phyloP scores from a whole-genome alignment of 805 yeast species.

The Kuraishia ogatae region DNA sequence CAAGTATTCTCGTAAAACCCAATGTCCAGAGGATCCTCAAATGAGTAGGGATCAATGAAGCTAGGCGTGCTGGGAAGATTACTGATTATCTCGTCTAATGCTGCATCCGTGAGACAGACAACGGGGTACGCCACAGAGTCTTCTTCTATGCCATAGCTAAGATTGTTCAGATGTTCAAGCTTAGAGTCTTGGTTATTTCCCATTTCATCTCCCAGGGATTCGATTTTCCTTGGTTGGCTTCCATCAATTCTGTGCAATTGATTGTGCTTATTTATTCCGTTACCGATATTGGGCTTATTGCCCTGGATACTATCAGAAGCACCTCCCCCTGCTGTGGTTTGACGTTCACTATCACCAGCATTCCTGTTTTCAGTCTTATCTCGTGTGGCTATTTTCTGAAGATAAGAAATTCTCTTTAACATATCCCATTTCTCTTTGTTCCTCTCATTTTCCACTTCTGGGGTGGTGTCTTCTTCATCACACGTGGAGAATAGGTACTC shows the following conservation, averaged over 20 bases:
- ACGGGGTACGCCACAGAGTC: neutral
- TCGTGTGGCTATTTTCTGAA: constrained; percentile 57
- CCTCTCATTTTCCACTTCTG: constrained; percentile 27
- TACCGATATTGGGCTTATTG: neutral
- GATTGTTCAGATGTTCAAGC: neutral
- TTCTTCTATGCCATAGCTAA: neutral
- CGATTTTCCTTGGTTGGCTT: neutral
- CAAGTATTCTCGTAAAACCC: constrained; percentile 80
- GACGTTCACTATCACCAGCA: constrained; percentile 29
- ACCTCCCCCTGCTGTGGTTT: constrained; percentile 25
- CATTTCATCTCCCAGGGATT: neutral
- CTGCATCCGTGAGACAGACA: constrained; percentile 33
- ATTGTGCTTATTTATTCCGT: neutral
- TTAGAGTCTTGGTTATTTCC: neutral
- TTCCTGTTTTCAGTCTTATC: constrained; percentile 29
- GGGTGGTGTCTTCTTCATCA: constrained; percentile 33
- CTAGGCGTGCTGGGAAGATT: constrained; percentile 25
- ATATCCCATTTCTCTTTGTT: constrained; percentile 61
- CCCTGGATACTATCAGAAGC: constrained; percentile 5
- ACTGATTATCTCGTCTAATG: constrained; percentile 30
- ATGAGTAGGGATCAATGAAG: constrained; percentile 80
- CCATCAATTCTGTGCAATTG: neutral
- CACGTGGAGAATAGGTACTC: constrained; percentile 31
- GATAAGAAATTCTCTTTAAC: constrained; percentile 60
- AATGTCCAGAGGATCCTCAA: constrained; percentile 81